Conservation (phyloP, 2,329 filamentous ascomycete species). For the Tolypocladium ovalisporum region DNA sequence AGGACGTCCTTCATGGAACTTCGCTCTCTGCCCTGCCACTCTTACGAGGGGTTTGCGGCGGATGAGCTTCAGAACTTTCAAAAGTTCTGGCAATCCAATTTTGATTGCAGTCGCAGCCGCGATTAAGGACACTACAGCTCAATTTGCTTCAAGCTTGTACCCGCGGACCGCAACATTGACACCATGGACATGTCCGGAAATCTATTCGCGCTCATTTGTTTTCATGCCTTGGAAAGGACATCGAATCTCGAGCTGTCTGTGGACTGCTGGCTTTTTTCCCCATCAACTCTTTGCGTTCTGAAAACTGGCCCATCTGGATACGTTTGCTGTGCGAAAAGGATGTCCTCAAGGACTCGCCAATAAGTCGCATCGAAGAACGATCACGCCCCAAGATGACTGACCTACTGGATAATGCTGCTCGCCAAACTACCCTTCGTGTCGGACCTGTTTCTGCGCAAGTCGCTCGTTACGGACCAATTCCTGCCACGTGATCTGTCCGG, state of each 20-base stretch:
- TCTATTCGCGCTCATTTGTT: neutral
- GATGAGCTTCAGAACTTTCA: slow-evolving; percentile 2
- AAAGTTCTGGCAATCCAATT: slow-evolving; percentile 11
- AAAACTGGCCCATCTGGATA: neutral
- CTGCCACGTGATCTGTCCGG: neutral
- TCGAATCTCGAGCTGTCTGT: neutral
- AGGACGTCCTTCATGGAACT: neutral
- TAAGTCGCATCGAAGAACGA: neutral
- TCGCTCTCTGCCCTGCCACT: neutral
- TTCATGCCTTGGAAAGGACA: neutral
- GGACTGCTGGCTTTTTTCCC: neutral
- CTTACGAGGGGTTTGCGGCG: neutral
- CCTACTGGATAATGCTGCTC: neutral
- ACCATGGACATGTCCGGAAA: neutral
- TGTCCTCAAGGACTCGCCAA: neutral
- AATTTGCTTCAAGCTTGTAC: neutral
- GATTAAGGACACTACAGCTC: slow-evolving; percentile 1
- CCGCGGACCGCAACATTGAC: neutral
- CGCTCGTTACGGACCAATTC: neutral
- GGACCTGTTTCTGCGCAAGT: neutral
- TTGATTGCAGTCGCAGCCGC: slow-evolving; percentile 13
- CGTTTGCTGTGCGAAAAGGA: neutral
- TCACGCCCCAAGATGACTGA: neutral
- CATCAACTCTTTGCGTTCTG: neutral
- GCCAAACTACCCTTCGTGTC: neutral